These are phyloP conservation scores for Salix brachista DNA, from an alignment of 345 rosid species.

Conservation along the genomic window DNA sequence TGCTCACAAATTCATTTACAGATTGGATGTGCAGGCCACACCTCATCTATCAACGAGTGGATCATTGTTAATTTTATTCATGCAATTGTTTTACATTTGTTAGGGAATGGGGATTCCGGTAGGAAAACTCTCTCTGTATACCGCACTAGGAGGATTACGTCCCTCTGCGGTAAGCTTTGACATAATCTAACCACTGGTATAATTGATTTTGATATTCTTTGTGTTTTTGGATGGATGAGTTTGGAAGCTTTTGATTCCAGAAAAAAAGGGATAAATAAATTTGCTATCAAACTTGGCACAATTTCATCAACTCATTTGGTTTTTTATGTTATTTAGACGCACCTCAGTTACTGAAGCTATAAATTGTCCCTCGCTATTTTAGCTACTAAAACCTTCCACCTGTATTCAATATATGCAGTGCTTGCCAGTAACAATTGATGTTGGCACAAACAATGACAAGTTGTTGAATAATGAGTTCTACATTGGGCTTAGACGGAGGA, in stretches of 20 bases:
- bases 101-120: conserved; percentile 42
- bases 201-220: not conserved
- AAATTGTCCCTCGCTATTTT: not conserved
- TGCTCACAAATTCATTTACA: not conserved
- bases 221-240: not conserved
- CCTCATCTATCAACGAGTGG: not conserved
- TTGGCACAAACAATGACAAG: conserved; percentile 30
- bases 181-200: not conserved
- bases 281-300: not conserved
- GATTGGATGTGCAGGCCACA: not conserved
- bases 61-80: not conserved
- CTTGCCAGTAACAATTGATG: conserved; percentile 36
- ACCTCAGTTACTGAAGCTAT: not conserved
- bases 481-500: conserved; percentile 30
- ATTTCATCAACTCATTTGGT: not conserved
- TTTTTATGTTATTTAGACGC: too few species aligned
- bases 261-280: too few species aligned
- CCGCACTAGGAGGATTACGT: conserved; percentile 34
- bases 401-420: conserved; percentile 17
- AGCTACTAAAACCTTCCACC: not conserved
- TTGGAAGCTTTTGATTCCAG: too few species aligned
- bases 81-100: not conserved
- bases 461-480: conserved; percentile 34
- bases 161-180: conserved; percentile 29
- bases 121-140: conserved; percentile 31